Percentiles rank a stretch among this genome's conserved stretches.
Evolutionary conservation across 1,284 basidiomycete species (phyloP).

Genomic region (Megacollybia platyphylla): DNA sequence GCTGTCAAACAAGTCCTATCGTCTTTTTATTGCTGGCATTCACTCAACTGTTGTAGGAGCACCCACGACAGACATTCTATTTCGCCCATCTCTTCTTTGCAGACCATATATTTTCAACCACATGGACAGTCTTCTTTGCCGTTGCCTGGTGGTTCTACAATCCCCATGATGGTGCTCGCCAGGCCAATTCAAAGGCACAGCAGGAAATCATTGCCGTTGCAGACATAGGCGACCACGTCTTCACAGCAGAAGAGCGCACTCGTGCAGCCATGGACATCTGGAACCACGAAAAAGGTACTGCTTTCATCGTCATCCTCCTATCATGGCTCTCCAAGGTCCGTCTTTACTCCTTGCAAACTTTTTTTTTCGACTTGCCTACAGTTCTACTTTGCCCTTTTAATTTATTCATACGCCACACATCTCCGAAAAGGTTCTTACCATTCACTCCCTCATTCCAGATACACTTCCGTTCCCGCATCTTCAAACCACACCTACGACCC

Average conservation of each 20-base stretch:
- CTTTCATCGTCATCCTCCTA: constrained; percentile 63
- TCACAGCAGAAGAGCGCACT: constrained; percentile 53
- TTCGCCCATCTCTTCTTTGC: constrained; percentile 89
- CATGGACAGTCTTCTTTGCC: constrained; percentile 87
- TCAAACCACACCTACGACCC: constrained; percentile 27
- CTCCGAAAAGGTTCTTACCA: constrained; percentile 88
- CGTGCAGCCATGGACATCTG: constrained; percentile 73
- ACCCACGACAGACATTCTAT: constrained; percentile 71
- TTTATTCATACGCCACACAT: constrained; percentile 93
- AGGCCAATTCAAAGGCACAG: constrained; percentile 78
- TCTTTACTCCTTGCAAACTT: constrained; percentile 5
- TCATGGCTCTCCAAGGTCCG: constrained; percentile 88
- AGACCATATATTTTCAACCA: constrained; percentile 87
- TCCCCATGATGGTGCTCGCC: constrained; percentile 78
- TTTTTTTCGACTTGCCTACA: constrained; percentile 17
- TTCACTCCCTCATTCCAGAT: constrained; percentile 57
- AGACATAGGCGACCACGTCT: constrained; percentile 31
- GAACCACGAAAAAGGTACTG: constrained; percentile 81
- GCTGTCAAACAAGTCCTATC: constrained; percentile 64
- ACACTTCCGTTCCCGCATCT: constrained; percentile 16
- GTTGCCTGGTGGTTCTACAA: constrained; percentile 84
- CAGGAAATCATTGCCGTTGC: constrained; percentile 62
- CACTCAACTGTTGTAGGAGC: constrained; percentile 47
- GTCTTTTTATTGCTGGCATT: constrained; percentile 2
- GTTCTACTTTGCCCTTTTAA: constrained; percentile 85